Evolutionary conservation across 1,284 basidiomycete species (phyloP).

Genomic region (Calocybe gambosa): DNA sequence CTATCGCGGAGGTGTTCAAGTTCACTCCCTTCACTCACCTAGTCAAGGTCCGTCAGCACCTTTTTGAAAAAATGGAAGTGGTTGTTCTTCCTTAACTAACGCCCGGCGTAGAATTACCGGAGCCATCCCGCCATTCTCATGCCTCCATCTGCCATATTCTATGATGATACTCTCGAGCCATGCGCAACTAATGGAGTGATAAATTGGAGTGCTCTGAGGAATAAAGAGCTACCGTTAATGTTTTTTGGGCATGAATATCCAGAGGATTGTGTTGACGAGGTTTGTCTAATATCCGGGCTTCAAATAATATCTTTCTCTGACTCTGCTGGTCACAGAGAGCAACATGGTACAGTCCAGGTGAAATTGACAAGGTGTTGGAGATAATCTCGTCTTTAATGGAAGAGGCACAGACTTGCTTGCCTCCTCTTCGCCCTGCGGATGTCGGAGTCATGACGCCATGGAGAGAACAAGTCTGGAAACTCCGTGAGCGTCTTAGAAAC

Average conservation of each 20-base stretch:
- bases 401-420: conserved; percentile 27
- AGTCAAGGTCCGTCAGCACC: conserved; percentile 29
- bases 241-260: conserved; percentile 33
- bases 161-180: conserved; percentile 37
- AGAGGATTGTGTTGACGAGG: conserved; percentile 38
- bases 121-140: conserved; percentile 45
- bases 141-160: conserved; percentile 44
- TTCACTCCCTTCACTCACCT: conserved; percentile 33
- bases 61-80: too few relatives aligned
- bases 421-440: conserved; percentile 30
- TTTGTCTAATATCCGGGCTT: conserved; percentile 10
- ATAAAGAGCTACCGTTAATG: conserved; percentile 32
- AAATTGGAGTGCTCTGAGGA: conserved; percentile 32
- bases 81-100: not conserved
- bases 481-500: conserved; percentile 35
- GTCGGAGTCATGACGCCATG: conserved; percentile 44
- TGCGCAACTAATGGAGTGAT: conserved; percentile 35
- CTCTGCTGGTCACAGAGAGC: conserved; percentile 25
- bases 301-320: not conserved
- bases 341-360: conserved; percentile 41
- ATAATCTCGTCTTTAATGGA: conserved; percentile 30
- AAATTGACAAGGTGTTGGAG: conserved; percentile 33
- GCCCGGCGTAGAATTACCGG: conserved; percentile 29
- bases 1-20: conserved; percentile 1
- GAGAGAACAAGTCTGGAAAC: conserved; percentile 43